These are phyloP conservation scores for Albugo candida DNA, from an alignment of 352 stramenopile genomes.

Conservation along the genomic window DNA sequence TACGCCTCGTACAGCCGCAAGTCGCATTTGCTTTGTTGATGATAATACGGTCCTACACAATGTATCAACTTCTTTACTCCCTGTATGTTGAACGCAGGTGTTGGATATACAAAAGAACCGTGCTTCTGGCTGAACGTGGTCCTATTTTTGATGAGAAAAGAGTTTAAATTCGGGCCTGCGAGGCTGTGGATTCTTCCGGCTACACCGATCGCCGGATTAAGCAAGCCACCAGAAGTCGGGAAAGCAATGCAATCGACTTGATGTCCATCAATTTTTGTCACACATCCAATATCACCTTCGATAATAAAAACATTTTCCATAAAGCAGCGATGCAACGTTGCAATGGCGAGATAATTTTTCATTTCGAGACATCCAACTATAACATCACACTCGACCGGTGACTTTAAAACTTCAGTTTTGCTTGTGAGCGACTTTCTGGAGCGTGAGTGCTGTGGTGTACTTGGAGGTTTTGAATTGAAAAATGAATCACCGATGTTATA, in stretches of 20 bases:
- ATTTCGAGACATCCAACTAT: too few species aligned
- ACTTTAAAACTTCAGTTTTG: too few species aligned
- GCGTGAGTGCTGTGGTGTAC: too few species aligned
- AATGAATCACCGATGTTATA: too few species aligned
- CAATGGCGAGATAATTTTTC: too few species aligned
- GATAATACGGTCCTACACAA: conserved; percentile 17
- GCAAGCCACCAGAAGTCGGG: conserved; percentile 19
- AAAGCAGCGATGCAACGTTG: conserved; percentile 8
- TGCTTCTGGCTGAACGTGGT: not conserved
- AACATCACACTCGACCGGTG: too few species aligned
- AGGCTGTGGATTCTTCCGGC: conserved; percentile 25
- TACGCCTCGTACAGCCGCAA: conserved; percentile 31
- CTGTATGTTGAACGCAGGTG: conserved; percentile 17
- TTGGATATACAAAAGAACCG: conserved; percentile 15
- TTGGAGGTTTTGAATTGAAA: too few species aligned
- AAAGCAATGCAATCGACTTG: conserved; percentile 42
- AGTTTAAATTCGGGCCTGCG: conserved; percentile 15
- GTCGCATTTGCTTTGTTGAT: not conserved
- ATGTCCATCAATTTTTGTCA: conserved; percentile 11
- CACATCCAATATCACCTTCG: conserved; percentile 20
- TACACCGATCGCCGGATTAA: conserved; percentile 22
- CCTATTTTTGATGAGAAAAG: not conserved
- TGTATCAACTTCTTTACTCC: conserved; percentile 32
- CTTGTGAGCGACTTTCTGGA: too few species aligned
- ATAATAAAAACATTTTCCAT: conserved; percentile 15